A percentile compares a stretch with the other conserved stretches of the same genome.
Evolutionary conservation across 1,284 basidiomycete species (phyloP).

Genomic region (Rhodotorula sp.): DNA sequence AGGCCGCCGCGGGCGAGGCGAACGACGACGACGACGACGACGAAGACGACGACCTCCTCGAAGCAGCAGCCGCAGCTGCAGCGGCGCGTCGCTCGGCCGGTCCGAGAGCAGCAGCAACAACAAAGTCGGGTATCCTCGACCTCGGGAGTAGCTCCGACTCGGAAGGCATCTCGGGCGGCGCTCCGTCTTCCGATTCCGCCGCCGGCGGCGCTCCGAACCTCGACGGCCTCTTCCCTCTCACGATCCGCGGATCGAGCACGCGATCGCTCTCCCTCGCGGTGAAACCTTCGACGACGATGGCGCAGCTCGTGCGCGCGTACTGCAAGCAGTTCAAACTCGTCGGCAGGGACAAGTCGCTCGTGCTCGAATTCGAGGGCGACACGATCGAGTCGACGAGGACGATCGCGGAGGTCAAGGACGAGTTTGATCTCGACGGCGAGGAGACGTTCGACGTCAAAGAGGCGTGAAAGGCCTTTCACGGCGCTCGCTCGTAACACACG

Average conservation of each 20-base stretch:
- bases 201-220: background rate
- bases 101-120: background rate
- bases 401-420: constrained; percentile 24
- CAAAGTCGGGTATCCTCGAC: background rate
- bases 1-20: background rate
- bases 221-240: constrained; percentile 21
- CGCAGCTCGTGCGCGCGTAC: constrained; percentile 25
- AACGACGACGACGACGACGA: constrained; percentile 14
- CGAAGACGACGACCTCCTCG: background rate
- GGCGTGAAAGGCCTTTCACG: background rate
- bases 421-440: constrained; percentile 35
- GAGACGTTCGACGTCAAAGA: constrained; percentile 31
- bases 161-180: background rate
- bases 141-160: background rate
- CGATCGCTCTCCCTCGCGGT: constrained; percentile 26
- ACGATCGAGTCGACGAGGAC: constrained; percentile 15
- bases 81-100: background rate
- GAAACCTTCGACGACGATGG: constrained; percentile 16
- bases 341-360: background rate
- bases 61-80: background rate
- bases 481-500: background rate
- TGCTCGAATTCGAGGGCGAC: constrained; percentile 34
- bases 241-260: constrained; percentile 23
- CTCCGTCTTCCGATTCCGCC: background rate
- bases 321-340: constrained; percentile 9